Evolutionary conservation across 192 early-diverging fungal species (phyloP), one percentile per base, ranked within the genome.

Genomic region (Gorgonomyces haynaldii): DNA sequence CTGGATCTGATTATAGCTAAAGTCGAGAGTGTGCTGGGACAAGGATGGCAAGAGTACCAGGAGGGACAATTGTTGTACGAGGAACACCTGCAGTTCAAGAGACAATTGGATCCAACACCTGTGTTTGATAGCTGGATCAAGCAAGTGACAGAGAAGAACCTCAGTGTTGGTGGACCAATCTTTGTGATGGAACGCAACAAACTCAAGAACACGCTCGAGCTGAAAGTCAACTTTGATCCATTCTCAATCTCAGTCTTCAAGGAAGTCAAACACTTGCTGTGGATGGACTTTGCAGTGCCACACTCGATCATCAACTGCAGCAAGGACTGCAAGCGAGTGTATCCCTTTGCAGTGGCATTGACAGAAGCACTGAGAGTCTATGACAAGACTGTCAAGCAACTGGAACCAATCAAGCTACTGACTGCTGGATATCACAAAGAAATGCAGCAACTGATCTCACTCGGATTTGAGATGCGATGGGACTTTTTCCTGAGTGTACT

Each of bases 231-330:
- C 56, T 99, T 98, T 64, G 95, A 99, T 53, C 65, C 76, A 0
- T 87, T 92, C 59, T 80, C 90, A 47, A 89, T 99, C 45, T 86
- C 90, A 0, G 65, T 99, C 42, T 99, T 98, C 72, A 99, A 99
- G 66, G 96, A 99, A 64, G 93, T 99, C 24, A 80, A 93, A 27
- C 89, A 98, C 60, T 65, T 99, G 55, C 52, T 89, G n/a, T 96
- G 89, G 90, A 72, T 98, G 13, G 84, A 88, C 25, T 98, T 86
- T 67, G 83, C 80, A 52, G 86, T 99, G 0, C 93, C 93, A 17
- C 85, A 88, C 42, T 81, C 83, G 29, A 78, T 99, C 52, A 71
- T 81, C 25, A 89, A 82, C 65, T 74, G 89, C 38, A 89, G 91
- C 21, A 92, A 91, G 59, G 92, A 97, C 42, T 92, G 89, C 13